Evolutionary conservation across 2,329 filamentous ascomycete genomes (phyloP).

Genomic region (Colletotrichum sp.): DNA sequence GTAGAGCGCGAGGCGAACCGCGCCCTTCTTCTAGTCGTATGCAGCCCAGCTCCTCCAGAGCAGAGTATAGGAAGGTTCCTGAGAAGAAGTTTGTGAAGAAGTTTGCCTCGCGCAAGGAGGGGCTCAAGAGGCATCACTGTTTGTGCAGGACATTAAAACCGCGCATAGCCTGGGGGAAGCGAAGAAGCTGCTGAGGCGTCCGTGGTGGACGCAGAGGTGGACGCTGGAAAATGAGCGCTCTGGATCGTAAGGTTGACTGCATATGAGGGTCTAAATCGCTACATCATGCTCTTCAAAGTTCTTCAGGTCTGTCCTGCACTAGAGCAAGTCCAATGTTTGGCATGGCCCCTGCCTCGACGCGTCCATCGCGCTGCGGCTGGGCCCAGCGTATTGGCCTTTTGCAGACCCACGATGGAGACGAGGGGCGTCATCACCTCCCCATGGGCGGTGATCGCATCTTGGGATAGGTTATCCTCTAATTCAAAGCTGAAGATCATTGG

Average conservation of each 20-base stretch:
- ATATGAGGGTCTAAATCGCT: not conserved
- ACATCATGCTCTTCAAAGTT: not conserved
- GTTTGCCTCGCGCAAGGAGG: not conserved
- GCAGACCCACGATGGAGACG: too few relatives aligned
- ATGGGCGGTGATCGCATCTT: not conserved
- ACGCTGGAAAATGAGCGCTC: conserved; percentile 16
- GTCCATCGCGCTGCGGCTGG: not conserved
- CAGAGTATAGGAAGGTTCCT: not conserved
- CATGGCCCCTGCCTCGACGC: not conserved
- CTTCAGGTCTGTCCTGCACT: not conserved
- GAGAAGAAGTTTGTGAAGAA: not conserved
- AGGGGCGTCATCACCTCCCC: not conserved
- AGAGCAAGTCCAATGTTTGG: not conserved
- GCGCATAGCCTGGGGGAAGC: not conserved
- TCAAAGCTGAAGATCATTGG: not conserved
- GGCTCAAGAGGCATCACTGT: rapidly evolving
- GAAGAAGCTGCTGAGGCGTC: not conserved
- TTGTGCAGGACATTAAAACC: rapidly evolving
- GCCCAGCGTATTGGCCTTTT: not conserved
- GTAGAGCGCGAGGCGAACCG: not conserved
- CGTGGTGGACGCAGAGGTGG: conserved; percentile 17
- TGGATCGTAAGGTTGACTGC: not conserved
- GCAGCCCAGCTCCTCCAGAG: not conserved
- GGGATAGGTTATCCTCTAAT: not conserved
- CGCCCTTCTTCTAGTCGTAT: not conserved